phyloP scores from a whole-genome alignment of 768 basidiomycete genomes.

The Tephrocybe sp. region DNA sequence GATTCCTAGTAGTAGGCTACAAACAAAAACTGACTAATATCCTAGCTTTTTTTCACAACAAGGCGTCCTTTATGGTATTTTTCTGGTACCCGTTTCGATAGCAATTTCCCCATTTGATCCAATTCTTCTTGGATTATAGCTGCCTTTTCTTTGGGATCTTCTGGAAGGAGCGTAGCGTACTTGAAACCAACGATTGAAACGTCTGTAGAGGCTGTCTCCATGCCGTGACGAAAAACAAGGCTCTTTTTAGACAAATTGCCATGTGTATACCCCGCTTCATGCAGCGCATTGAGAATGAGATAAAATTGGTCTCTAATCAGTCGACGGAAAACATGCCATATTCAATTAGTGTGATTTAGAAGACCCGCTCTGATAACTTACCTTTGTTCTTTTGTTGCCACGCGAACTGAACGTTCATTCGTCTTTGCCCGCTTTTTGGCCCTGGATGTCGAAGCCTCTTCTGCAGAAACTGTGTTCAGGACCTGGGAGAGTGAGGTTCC shows the following conservation, averaged over 20 bases:
- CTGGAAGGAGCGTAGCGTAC: background rate
- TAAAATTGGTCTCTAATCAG: background rate
- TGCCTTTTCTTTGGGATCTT: background rate
- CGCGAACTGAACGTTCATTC: background rate
- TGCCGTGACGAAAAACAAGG: background rate
- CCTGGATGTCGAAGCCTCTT: background rate
- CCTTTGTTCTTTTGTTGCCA: background rate
- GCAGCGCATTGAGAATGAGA: background rate
- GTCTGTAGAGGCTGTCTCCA: background rate
- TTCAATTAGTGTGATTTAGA: background rate
- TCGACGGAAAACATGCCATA: background rate
- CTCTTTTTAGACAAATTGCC: background rate
- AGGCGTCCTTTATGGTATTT: too few relatives aligned
- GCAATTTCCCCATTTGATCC: background rate
- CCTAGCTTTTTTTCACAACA: too few relatives aligned
- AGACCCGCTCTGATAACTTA: background rate
- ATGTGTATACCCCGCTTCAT: background rate
- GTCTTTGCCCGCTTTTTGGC: background rate
- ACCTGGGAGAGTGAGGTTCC: background rate
- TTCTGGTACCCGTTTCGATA: too few relatives aligned
- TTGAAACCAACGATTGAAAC: slow-evolving; percentile 3
- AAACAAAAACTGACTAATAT: too few relatives aligned
- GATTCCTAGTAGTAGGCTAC: too few relatives aligned
- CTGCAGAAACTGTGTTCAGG: background rate
- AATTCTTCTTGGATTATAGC: background rate